Conservation (phyloP, 225 moss, liverwort and hornwort species). For the Pseudoscleropodium purum region DNA sequence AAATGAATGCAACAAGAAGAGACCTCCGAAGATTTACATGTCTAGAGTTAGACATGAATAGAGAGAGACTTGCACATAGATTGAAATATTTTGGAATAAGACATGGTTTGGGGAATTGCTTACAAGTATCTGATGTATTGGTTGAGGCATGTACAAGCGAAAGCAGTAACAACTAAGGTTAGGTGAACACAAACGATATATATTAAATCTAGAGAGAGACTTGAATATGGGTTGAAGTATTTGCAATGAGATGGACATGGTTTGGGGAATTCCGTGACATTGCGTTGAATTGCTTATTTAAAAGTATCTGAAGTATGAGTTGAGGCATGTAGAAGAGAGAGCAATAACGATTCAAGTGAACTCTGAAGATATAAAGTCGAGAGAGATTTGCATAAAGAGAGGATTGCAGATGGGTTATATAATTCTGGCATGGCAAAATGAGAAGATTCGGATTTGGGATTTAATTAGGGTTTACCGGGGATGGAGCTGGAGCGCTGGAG, state of each 20-base stretch:
- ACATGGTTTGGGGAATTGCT: background rate
- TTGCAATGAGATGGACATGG: background rate
- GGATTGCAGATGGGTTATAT: background rate
- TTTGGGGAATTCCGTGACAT: too few relatives aligned
- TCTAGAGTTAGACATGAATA: background rate
- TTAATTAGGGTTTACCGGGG: background rate
- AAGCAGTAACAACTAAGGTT: background rate
- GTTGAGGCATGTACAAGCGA: background rate
- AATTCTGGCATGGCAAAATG: background rate
- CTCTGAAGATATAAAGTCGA: background rate
- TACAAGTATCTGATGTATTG: background rate
- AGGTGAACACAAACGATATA: background rate
- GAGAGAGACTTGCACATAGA: background rate
- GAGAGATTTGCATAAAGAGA: background rate
- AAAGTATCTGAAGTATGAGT: too few relatives aligned
- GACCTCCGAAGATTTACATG: background rate
- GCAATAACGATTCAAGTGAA: background rate
- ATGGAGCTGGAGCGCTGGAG: conserved; percentile 37
- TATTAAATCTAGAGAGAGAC: background rate
- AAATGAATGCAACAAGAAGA: background rate
- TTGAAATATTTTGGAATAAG: background rate
- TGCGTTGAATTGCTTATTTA: too few relatives aligned
- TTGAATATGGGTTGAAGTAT: background rate
- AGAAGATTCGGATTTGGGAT: background rate
- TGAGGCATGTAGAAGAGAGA: background rate